phyloP scores from a whole-genome alignment of 2,329 filamentous ascomycete species.

The Phoma sp. region DNA sequence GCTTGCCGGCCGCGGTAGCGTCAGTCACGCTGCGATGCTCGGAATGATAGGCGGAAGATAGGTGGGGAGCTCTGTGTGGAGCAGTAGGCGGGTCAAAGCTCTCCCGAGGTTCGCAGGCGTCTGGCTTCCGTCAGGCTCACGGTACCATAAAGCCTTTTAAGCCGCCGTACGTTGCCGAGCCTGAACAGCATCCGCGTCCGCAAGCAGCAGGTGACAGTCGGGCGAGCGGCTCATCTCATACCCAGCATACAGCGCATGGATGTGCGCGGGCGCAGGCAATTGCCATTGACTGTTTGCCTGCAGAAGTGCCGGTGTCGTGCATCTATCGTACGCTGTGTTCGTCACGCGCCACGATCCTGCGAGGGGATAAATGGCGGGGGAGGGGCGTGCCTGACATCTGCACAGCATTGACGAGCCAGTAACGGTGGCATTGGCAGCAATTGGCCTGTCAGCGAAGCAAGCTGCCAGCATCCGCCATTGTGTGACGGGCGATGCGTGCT shows the following conservation, averaged over 20 bases:
- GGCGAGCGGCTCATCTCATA: slow-evolving; percentile 15
- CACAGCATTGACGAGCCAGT: slow-evolving; percentile 7
- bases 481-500: slow-evolving; percentile 3
- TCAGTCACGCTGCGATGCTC: slow-evolving; percentile 14
- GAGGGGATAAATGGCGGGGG: slow-evolving; percentile 6
- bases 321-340: background rate
- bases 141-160: slow-evolving; percentile 24
- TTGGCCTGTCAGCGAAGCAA: background rate
- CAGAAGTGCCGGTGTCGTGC: slow-evolving; percentile 14
- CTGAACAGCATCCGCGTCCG: slow-evolving; percentile 12
- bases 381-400: slow-evolving; percentile 12
- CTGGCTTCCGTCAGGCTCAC: background rate
- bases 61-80: slow-evolving; percentile 34
- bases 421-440: background rate
- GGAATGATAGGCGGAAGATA: slow-evolving; percentile 20
- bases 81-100: slow-evolving; percentile 16
- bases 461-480: background rate
- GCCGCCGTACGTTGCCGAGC: slow-evolving; percentile 18
- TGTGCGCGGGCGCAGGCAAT: background rate
- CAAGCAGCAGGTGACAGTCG: slow-evolving; percentile 22
- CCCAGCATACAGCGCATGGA: background rate
- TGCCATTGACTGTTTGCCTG: slow-evolving; percentile 1
- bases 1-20: slow-evolving; percentile 37
- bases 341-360: slow-evolving; percentile 13
- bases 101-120: slow-evolving; percentile 17